phyloP scores from a whole-genome alignment of 371 early-diverging fungal species.

The Apophysomyces variabilis region DNA sequence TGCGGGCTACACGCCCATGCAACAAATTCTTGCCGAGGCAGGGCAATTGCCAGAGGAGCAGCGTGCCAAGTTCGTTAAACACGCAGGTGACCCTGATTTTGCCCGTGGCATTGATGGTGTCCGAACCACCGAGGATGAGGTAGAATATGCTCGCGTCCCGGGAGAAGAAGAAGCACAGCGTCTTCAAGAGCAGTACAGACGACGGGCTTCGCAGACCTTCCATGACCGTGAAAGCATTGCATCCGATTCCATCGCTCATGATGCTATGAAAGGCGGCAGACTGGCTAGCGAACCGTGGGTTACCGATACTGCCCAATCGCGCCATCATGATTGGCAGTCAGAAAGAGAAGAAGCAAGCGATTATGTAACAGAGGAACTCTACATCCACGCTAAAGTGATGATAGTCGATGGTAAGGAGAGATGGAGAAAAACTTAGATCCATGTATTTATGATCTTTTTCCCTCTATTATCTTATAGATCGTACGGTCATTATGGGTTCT shows the following conservation, averaged over 20 bases:
- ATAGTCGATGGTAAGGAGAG: slow-evolving; percentile 78
- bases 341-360: slow-evolving; percentile 40
- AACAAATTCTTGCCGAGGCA: slow-evolving; percentile 6
- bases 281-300: slow-evolving; percentile 26
- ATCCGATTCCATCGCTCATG: slow-evolving; percentile 24
- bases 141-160: slow-evolving; percentile 27
- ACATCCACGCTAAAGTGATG: slow-evolving; percentile 92
- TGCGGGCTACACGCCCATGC: slow-evolving; percentile 37
- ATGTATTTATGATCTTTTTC: not conserved
- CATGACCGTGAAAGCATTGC: slow-evolving; percentile 17
- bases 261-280: slow-evolving; percentile 31
- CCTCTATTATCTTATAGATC: slow-evolving; percentile 46
- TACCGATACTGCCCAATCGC: slow-evolving; percentile 14
- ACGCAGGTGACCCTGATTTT: slow-evolving; percentile 43
- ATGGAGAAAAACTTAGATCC: not conserved
- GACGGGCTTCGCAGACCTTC: not conserved
- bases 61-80: slow-evolving; percentile 27
- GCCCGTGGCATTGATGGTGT: slow-evolving; percentile 9
- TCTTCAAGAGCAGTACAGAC: slow-evolving; percentile 1
- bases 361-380: slow-evolving; percentile 85
- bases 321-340: slow-evolving; percentile 13
- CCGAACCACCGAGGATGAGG: slow-evolving; percentile 11
- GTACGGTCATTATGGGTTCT: slow-evolving; percentile 83
- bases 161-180: slow-evolving; percentile 17
- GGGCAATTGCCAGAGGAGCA: slow-evolving; percentile 7